Percentiles rank a stretch among this genome's conserved stretches.
Conservation (phyloP, 257 asterid genomes). For the Anisodus tanguticus region DNA sequence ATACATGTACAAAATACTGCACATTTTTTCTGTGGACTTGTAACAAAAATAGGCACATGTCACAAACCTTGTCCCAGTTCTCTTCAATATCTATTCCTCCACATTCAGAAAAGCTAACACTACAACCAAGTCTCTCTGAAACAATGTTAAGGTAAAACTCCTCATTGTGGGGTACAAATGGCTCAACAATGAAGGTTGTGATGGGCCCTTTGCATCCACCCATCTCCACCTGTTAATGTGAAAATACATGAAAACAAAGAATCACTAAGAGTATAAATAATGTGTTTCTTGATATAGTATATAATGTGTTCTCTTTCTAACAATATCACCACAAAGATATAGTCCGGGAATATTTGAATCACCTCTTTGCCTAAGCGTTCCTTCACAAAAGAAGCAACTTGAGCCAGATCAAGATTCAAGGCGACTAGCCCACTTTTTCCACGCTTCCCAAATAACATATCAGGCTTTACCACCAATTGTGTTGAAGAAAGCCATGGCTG, state of each 20-base stretch:
- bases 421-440: slow-evolving; percentile 94
- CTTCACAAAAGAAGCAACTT: slow-evolving; percentile 75
- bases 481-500: slow-evolving; percentile 85
- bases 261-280: neutral
- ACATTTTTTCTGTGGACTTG: neutral
- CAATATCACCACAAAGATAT: slow-evolving; percentile 68
- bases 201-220: slow-evolving; percentile 94
- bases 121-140: slow-evolving; percentile 90
- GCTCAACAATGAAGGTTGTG: slow-evolving; percentile 89
- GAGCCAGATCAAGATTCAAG: slow-evolving; percentile 78
- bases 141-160: slow-evolving; percentile 83
- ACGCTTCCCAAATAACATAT: slow-evolving; percentile 91
- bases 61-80: slow-evolving; percentile 88
- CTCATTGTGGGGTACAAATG: slow-evolving; percentile 84
- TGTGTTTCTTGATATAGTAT: slow-evolving; percentile 24
- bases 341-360: slow-evolving; percentile 15
- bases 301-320: slow-evolving; percentile 63
- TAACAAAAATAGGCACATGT: neutral
- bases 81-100: slow-evolving; percentile 95
- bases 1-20: neutral
- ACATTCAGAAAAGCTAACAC: slow-evolving; percentile 91
- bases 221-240: slow-evolving; percentile 73
- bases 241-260: slow-evolving; percentile 6
- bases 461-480: slow-evolving; percentile 85
- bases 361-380: slow-evolving; percentile 94